These are phyloP conservation scores for Capsella rubella DNA, from an alignment of 441 rosid species.

Conservation along the genomic window DNA sequence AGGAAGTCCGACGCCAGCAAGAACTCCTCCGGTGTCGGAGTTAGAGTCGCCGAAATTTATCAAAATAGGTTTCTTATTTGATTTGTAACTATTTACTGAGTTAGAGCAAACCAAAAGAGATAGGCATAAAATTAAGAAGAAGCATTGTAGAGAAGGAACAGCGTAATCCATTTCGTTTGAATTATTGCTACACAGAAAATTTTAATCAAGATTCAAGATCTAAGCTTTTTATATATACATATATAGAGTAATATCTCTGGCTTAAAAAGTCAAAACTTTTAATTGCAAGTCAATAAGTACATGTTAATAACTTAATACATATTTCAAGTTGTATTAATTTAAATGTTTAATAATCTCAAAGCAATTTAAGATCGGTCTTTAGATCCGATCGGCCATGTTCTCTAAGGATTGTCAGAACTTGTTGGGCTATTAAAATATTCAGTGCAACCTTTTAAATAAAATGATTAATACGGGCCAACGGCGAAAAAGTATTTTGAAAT, in stretches of 20 bases:
- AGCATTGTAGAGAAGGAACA: conserved; percentile 17
- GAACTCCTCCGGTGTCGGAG: conserved; percentile 61
- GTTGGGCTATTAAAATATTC: not conserved
- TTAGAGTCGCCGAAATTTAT: conserved; percentile 65
- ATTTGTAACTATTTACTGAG: conserved; percentile 3
- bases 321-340: conserved; percentile 27
- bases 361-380: not conserved
- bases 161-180: conserved; percentile 1
- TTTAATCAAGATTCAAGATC: conserved; percentile 21
- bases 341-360: not conserved
- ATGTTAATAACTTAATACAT: not conserved
- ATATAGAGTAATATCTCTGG: not conserved
- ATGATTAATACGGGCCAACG: conserved; percentile 6
- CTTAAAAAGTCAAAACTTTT: conserved; percentile 10
- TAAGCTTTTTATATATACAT: not conserved
- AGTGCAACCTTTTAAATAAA: not conserved
- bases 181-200: not conserved
- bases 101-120: conserved; percentile 32
- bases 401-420: conserved; percentile 9
- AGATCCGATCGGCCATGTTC: conserved; percentile 33
- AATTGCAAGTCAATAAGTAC: not conserved
- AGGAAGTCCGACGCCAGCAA: conserved; percentile 50
- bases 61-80: conserved; percentile 41
- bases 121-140: conserved; percentile 20
- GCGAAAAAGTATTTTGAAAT: not conserved